Base-by-base conservation (phyloP, 108 stramenopile species). In the Cyclotella distinguenda region DNA sequence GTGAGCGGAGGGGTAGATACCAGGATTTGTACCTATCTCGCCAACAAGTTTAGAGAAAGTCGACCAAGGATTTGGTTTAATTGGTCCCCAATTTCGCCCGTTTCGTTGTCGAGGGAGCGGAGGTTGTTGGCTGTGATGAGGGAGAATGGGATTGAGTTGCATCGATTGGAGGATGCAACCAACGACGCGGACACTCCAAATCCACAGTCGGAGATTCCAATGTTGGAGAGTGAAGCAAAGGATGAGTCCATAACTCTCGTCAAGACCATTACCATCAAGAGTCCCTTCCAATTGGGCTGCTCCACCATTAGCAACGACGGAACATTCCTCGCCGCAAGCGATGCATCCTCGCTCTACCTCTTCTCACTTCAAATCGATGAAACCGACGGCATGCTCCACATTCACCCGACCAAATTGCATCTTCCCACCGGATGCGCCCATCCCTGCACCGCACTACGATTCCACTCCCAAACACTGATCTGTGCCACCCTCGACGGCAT, bases 1-100 rank as follows among this genome's bases (percentile, higher is more conserved):
- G 79, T 88, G 19, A 94, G 90, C 46, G 95, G 84, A 10, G 90
- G 96, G 36, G 72, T 94, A 11, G 96, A 97, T 80, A 95, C 95
- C 2, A 90, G 91, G 71, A 47, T 97, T 11, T 95, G 92, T 49
- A 79, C 88, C 13, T 92, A 93, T 64, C 60, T 78, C 12, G 87
- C 86, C 0, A 51, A 65, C 9, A 73, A 82, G 35, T 95, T 97
- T 70, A 43, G 71, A 44, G 76, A 74, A 28, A 61, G 58, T 21
- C 77, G 90, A 9, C 88, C 93, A 15, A 82, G 79, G 42, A 81
- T 82, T 27, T 72, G 80, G 70, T 91, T 84, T 61, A 86, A 88
- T 23, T 91, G 86, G 87, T 86, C 89, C 13, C 50, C 77, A n/a
- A 48, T 63, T 19, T 81, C 86, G 2, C 81, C 87, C 10, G 61